Percentiles rank a stretch among this genome's conserved stretches.
phyloP scores from a whole-genome alignment of 2,329 filamentous ascomycete genomes.

The Aureobasidium sp. region DNA sequence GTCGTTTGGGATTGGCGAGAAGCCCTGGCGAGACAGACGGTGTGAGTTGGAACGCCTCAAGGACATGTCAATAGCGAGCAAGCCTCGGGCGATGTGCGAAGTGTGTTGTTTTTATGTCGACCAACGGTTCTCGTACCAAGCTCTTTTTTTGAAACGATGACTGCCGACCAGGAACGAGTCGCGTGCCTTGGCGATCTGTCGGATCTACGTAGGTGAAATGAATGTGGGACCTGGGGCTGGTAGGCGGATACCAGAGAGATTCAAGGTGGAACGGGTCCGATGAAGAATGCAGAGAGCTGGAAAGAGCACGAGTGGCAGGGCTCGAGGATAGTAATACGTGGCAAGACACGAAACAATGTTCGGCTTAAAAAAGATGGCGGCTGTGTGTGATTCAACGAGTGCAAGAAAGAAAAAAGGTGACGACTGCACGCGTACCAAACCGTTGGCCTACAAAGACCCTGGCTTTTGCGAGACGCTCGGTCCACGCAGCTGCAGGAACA shows the following conservation, averaged over 20 bases:
- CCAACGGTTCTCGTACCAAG: not conserved
- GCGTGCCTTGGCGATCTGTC: slow-evolving; percentile 11
- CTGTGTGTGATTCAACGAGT: not conserved
- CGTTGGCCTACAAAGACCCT: not conserved
- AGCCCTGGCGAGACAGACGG: slow-evolving; percentile 26
- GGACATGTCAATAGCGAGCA: slow-evolving; percentile 3
- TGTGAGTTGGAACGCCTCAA: slow-evolving; percentile 10
- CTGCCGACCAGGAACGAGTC: not conserved
- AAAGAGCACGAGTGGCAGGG: not conserved
- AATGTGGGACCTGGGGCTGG: slow-evolving; percentile 8
- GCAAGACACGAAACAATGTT: not conserved
- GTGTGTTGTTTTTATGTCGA: not conserved
- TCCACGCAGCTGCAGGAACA: not conserved
- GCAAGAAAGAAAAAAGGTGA: not conserved
- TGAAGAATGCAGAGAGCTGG: not conserved
- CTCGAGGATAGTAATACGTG: not conserved
- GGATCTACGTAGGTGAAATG: slow-evolving; percentile 4
- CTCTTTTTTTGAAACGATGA: not conserved
- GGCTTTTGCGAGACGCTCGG: not conserved
- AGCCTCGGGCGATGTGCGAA: not conserved
- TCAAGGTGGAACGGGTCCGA: not conserved
- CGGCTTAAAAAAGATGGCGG: not conserved
- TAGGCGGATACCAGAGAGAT: not conserved
- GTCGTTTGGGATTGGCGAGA: slow-evolving; percentile 21
- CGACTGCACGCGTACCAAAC: not conserved